These are phyloP conservation scores for Chimonanthus salicifolius DNA, from an alignment of 164 flowering plant species.

Conservation along the genomic window DNA sequence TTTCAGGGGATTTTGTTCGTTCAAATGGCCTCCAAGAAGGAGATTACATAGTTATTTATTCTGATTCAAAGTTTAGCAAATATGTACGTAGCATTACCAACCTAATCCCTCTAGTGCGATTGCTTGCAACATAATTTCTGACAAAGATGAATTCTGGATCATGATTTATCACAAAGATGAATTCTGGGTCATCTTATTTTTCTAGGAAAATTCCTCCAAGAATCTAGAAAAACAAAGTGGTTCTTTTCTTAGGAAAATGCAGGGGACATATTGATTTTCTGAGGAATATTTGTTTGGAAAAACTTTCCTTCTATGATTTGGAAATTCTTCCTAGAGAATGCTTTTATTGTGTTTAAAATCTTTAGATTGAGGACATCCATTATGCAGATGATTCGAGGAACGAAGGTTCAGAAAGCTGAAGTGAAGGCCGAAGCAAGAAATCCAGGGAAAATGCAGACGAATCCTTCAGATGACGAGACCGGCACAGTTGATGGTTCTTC, in stretches of 20 bases:
- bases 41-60: conserved; percentile 91
- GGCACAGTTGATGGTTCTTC: not conserved
- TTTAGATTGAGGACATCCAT: not conserved
- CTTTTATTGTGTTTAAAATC: too few species aligned
- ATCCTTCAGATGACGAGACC: conserved; percentile 4
- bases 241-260: too few species aligned
- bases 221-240: too few species aligned
- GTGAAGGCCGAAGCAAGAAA: conserved; percentile 40
- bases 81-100: conserved; percentile 42
- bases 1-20: conserved; percentile 85
- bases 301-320: too few species aligned
- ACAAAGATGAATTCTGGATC: too few species aligned
- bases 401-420: conserved; percentile 65
- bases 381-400: conserved; percentile 79
- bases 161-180: too few species aligned
- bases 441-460: conserved; percentile 38
- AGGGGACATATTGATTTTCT: too few species aligned
- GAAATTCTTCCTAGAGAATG: too few species aligned
- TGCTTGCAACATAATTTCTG: too few species aligned
- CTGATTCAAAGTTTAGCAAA: conserved; percentile 89
- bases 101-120: too few species aligned
- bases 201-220: not conserved
- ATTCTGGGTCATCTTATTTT: too few species aligned
- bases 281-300: too few species aligned
- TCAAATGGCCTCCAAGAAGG: conserved; percentile 96